Evolutionary conservation across 441 rosid genomes (phyloP), one percentile per base, ranked within the genome.

Genomic region (Manihot esculenta): DNA sequence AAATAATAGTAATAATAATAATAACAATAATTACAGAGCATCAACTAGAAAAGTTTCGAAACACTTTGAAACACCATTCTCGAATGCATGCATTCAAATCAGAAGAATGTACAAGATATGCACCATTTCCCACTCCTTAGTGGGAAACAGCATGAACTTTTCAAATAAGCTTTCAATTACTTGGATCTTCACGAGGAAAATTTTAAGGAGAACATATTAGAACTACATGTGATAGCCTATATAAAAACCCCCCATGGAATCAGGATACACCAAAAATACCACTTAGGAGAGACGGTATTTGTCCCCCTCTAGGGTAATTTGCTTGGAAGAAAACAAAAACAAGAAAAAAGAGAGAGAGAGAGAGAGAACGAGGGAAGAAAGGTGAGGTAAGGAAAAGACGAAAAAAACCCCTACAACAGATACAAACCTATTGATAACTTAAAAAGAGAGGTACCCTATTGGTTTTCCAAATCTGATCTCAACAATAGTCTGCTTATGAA

Each of bases 401-500:
- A 76, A 62, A 60, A 58, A 48, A 74, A 70, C 69, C 68, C 75
- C 85, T 80, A 77, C 64, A 67, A 74, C 71, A 77, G 73, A 78
- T 74, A 77, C 80, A 84, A 55, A 56, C 79, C 88, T 78, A 81
- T 38, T 49, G 63, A 70, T 66, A 74, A 74, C 48, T 69, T 56
- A 56, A 53, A 45, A 68, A 44, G 23, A 41, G 26, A 44, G 18
- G 54, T 57, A 55, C 58, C 77, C 86, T 89, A 87, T 62, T 72
- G 77, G 68, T 67, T 74, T 56, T 78, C 84, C 70, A 80, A 57
- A 72, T 85, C 85, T 70, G 82, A 64, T 78, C 72, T 77, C 64
- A 64, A 75, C 51, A 84, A 83, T 73, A 94, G 82, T 78, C 91
- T 87, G 84, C 84, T 86, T 62, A 94, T 83, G 81, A 94, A 94